Evolutionary conservation across 202 grass and related monocot species (phyloP).

Genomic region (Alloteropsis angusta): DNA sequence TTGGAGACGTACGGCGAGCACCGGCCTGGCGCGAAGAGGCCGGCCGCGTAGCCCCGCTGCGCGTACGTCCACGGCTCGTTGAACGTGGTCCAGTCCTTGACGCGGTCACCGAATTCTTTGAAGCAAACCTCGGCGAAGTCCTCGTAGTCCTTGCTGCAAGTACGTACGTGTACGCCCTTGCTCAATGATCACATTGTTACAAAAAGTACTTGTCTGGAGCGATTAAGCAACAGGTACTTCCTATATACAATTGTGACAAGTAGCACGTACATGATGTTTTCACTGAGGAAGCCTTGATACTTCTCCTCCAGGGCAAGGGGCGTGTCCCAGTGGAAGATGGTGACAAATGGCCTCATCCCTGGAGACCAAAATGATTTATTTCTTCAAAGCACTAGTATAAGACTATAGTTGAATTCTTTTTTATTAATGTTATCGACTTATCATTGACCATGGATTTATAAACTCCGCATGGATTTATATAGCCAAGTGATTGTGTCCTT

Average conservation of each 20-base stretch:
- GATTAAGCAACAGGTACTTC: no score
- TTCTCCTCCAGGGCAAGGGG: conserved; percentile 49
- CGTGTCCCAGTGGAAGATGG: conserved; percentile 71
- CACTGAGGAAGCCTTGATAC: conserved; percentile 72
- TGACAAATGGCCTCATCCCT: conserved; percentile 50
- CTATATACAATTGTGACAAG: background rate
- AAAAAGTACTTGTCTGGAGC: background rate
- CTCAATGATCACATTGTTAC: no score
- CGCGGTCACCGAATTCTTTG: conserved; percentile 45
- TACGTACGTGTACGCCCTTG: no score
- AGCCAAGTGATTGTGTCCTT: background rate
- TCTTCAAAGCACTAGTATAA: no score
- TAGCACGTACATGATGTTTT: conserved; percentile 35
- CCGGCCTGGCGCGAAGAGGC: conserved; percentile 27
- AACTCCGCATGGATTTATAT: background rate
- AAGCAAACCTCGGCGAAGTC: conserved; percentile 41
- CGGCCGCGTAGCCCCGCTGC: conserved; percentile 19
- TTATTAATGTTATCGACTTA: background rate
- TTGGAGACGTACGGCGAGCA: conserved; percentile 27
- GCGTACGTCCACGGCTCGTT: conserved; percentile 54
- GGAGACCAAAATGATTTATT: background rate
- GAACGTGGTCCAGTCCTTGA: conserved; percentile 67
- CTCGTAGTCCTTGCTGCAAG: conserved; percentile 45
- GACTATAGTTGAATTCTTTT: no score
- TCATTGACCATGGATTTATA: background rate